These are phyloP conservation scores for Hevea brasiliensis DNA, from an alignment of 345 rosid species.

Conservation along the genomic window DNA sequence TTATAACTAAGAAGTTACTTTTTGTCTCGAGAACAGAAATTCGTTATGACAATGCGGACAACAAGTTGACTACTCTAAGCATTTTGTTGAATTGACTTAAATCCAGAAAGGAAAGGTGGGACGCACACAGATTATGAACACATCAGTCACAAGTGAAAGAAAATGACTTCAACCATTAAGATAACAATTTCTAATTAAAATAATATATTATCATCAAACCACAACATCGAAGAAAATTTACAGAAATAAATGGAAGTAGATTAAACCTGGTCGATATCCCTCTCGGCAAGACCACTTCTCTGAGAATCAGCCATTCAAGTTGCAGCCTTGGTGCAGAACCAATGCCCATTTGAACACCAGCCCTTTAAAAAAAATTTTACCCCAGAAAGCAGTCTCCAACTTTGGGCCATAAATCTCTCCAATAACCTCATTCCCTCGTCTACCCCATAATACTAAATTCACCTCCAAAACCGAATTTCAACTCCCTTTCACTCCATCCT, in stretches of 20 bases:
- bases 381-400: constrained; percentile 17
- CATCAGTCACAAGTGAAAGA: not conserved
- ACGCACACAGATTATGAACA: not conserved
- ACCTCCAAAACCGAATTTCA: constrained; percentile 13
- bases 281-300: constrained; percentile 61
- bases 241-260: constrained; percentile 1
- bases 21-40: not conserved
- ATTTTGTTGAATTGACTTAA: not conserved
- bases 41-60: no score
- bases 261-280: constrained; percentile 79
- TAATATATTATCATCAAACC: not conserved
- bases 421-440: constrained; percentile 14
- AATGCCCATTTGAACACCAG: constrained; percentile 54
- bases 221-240: not conserved
- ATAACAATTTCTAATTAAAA: not conserved
- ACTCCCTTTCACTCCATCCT: not conserved
- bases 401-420: constrained; percentile 30
- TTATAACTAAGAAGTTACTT: no score
- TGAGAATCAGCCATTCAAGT: constrained; percentile 80
- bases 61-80: not conserved
- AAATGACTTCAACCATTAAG: not conserved
- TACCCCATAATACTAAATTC: constrained; percentile 29
- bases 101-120: not conserved
- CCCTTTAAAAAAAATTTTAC: constrained; percentile 25
- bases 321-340: constrained; percentile 34